These are phyloP conservation scores for Hypoxylon sp. DNA, from an alignment of 2,329 filamentous ascomycete species.

Conservation along the genomic window DNA sequence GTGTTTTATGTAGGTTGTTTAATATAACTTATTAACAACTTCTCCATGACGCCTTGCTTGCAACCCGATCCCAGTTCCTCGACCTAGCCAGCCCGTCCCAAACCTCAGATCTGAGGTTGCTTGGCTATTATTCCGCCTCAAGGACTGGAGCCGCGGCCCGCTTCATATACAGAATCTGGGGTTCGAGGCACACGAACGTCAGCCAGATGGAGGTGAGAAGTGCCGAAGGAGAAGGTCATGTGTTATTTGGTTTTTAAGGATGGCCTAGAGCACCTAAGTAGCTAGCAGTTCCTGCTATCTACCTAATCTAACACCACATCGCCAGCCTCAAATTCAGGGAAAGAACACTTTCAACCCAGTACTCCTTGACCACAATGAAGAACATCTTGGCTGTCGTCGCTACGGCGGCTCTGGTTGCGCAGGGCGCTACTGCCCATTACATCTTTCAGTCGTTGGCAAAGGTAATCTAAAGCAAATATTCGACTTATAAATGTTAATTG, in stretches of 20 bases:
- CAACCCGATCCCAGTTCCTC: slow-evolving; percentile 8
- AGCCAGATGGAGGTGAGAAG: slow-evolving; percentile 29
- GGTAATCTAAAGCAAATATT: not conserved
- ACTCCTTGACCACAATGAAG: slow-evolving; percentile 52
- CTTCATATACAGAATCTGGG: slow-evolving; percentile 44
- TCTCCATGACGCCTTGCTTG: slow-evolving; percentile 22
- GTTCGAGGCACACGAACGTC: not conserved
- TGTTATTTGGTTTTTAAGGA: slow-evolving; percentile 40
- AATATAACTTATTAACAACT: slow-evolving; percentile 38
- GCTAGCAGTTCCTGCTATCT: slow-evolving; percentile 20
- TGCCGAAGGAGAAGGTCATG: slow-evolving; percentile 37
- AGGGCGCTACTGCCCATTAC: slow-evolving; percentile 58
- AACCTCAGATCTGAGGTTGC: slow-evolving; percentile 12
- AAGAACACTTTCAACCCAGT: not conserved
- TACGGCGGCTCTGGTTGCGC: slow-evolving; percentile 53
- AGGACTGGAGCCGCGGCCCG: slow-evolving; percentile 42
- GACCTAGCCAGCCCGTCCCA: slow-evolving; percentile 25
- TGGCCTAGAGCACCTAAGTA: slow-evolving; percentile 26
- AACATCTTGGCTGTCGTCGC: slow-evolving; percentile 49
- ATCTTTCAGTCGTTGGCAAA: slow-evolving; percentile 59
- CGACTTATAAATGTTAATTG: not conserved
- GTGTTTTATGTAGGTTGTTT: slow-evolving; percentile 19
- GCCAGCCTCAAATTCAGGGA: slow-evolving; percentile 8
- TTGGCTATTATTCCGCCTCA: slow-evolving; percentile 19
- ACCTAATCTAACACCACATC: not conserved